Percentiles rank a stretch among this genome's conserved stretches.
Evolutionary conservation across 2,329 filamentous ascomycete species (phyloP).

Genomic region (Alternaria consortialis): DNA sequence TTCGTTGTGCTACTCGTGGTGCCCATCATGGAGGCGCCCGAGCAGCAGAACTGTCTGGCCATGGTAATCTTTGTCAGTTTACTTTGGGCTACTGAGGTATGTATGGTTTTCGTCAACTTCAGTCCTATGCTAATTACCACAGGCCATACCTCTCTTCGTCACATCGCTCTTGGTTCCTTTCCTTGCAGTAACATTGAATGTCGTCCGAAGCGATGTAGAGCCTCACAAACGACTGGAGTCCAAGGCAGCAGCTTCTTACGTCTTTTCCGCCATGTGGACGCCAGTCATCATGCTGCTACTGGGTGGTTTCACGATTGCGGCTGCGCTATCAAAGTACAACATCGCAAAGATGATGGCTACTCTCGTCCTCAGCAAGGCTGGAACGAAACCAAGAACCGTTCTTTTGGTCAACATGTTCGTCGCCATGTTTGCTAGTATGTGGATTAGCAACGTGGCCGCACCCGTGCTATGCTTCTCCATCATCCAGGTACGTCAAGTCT

Average conservation of each 20-base stretch:
- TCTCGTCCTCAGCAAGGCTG: slow-evolving; percentile 94
- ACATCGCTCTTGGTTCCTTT: slow-evolving; percentile 95
- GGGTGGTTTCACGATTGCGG: slow-evolving; percentile 94
- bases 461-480: slow-evolving; percentile 98
- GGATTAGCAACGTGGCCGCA: slow-evolving; percentile 97
- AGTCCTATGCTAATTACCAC: slow-evolving; percentile 26
- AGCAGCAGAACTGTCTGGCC: slow-evolving; percentile 96
- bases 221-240: slow-evolving; percentile 76
- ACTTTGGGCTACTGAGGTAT: slow-evolving; percentile 93
- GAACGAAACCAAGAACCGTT: slow-evolving; percentile 87
- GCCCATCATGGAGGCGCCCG: slow-evolving; percentile 83
- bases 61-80: slow-evolving; percentile 93
- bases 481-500: slow-evolving; percentile 73
- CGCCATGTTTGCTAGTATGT: slow-evolving; percentile 96
- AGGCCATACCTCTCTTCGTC: slow-evolving; percentile 96
- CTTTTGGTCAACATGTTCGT: slow-evolving; percentile 99
- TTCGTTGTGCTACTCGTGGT: slow-evolving; percentile 79
- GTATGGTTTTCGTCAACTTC: background rate
- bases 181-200: slow-evolving; percentile 83
- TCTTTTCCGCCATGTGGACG: slow-evolving; percentile 98
- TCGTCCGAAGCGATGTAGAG: slow-evolving; percentile 79
- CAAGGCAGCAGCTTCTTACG: slow-evolving; percentile 80
- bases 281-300: slow-evolving; percentile 98
- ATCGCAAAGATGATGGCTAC: slow-evolving; percentile 98
- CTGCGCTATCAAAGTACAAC: slow-evolving; percentile 93